Evolutionary conservation across 345 rosid genomes (phyloP).

Genomic region (Euclidium syriacum): DNA sequence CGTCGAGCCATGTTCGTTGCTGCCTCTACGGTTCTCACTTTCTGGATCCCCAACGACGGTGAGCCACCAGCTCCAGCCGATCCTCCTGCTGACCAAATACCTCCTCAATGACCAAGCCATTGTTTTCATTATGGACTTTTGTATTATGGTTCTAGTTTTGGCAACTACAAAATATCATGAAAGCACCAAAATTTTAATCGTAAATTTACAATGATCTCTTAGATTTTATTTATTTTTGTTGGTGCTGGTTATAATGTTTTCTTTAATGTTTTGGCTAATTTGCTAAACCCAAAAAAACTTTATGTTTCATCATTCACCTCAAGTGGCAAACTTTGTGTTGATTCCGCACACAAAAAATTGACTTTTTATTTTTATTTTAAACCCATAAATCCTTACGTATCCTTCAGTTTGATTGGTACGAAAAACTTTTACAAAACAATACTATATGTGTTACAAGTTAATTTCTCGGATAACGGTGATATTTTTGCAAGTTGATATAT

Average conservation of each 20-base stretch:
- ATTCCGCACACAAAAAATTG: too few species aligned
- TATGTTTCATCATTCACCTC: too few species aligned
- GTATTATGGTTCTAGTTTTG: background rate
- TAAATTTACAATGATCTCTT: background rate
- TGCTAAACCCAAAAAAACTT: too few species aligned
- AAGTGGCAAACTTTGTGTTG: too few species aligned
- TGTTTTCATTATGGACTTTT: background rate
- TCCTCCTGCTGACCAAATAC: slow-evolving; percentile 15
- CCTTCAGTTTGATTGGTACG: too few species aligned
- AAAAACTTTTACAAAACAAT: too few species aligned
- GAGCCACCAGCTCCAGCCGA: slow-evolving; percentile 27
- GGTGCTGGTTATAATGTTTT: background rate
- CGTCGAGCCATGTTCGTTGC: slow-evolving; percentile 87
- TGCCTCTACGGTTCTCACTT: slow-evolving; percentile 77
- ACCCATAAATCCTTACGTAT: too few species aligned
- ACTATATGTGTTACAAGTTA: too few species aligned
- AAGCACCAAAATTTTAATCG: background rate
- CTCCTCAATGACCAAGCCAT: slow-evolving; percentile 10
- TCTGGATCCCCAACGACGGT: slow-evolving; percentile 73
- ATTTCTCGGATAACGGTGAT: too few species aligned
- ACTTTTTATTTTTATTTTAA: too few species aligned
- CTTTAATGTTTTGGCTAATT: too few species aligned
- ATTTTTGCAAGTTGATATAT: too few species aligned
- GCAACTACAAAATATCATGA: background rate
- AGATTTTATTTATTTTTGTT: background rate